A percentile compares a stretch with the other conserved stretches of the same genome.
Evolutionary conservation across 23 red algal species (phyloP).

Genomic region (Gracilaria domingensis): DNA sequence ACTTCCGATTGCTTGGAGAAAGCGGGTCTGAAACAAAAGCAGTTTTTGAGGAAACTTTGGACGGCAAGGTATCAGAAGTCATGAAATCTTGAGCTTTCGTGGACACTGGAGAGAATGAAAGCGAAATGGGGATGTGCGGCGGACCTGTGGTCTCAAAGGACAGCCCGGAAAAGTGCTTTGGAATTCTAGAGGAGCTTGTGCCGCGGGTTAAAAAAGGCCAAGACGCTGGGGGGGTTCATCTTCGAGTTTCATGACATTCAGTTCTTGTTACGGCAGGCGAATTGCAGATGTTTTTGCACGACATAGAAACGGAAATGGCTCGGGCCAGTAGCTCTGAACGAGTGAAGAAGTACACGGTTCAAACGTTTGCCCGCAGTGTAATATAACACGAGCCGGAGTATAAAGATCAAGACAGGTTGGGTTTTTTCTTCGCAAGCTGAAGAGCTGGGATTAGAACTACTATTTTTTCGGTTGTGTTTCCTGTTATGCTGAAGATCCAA

Average conservation of each 20-base stretch:
- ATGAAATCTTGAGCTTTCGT: conserved; percentile 45
- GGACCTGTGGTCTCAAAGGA: conserved; percentile 60
- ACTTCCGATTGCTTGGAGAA: conserved; percentile 66
- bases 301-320: conserved; percentile 58
- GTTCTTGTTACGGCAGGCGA: conserved; percentile 52
- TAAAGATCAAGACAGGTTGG: neutral
- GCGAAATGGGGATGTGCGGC: conserved; percentile 83
- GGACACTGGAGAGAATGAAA: conserved; percentile 49
- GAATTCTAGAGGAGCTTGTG: conserved; percentile 77
- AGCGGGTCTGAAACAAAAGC: conserved; percentile 64
- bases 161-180: conserved; percentile 13
- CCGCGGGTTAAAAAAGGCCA: conserved; percentile 40
- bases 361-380: too few species aligned
- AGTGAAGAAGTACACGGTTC: conserved; percentile 8
- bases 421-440: neutral
- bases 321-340: neutral
- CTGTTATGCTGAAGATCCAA: conserved; percentile 10
- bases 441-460: neutral
- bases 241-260: conserved; percentile 33
- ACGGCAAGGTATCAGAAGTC: conserved; percentile 52
- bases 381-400: neutral
- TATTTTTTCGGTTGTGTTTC: neutral
- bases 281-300: conserved; percentile 67
- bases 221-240: conserved; percentile 33
- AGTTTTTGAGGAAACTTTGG: conserved; percentile 16